A percentile compares a stretch with the other conserved stretches of the same genome.
phyloP scores from a whole-genome alignment of 2,329 filamentous ascomycete genomes.

The Xylaria sp. region DNA sequence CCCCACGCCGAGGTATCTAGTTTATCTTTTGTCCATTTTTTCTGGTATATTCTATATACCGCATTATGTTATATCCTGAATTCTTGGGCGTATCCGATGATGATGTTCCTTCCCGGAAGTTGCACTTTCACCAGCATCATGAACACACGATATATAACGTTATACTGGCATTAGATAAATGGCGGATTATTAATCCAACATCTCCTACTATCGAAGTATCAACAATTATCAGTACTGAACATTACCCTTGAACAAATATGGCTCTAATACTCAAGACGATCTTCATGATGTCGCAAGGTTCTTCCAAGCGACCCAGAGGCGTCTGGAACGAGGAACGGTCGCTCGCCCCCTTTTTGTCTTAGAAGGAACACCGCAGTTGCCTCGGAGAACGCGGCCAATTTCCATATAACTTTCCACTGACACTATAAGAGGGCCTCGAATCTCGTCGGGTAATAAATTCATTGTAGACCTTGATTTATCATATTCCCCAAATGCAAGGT shows the following conservation, averaged over 20 bases:
- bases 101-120: not conserved
- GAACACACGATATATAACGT: not conserved
- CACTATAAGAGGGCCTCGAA: slow-evolving; percentile 71
- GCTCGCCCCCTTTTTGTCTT: slow-evolving; percentile 43
- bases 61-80: not conserved
- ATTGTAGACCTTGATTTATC: slow-evolving; percentile 65
- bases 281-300: slow-evolving; percentile 38
- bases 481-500: slow-evolving; percentile 71
- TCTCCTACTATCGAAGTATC: not conserved
- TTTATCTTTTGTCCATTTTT: not conserved
- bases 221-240: not conserved
- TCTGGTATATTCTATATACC: not conserved
- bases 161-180: too few relatives aligned
- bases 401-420: slow-evolving; percentile 82
- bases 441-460: slow-evolving; percentile 67
- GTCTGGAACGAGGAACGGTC: slow-evolving; percentile 46
- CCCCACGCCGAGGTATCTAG: too few relatives aligned
- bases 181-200: not conserved
- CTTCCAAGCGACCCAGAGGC: slow-evolving; percentile 50
- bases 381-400: slow-evolving; percentile 71
- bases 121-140: too few relatives aligned
- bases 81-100: not conserved
- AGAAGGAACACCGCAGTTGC: slow-evolving; percentile 43
- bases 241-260: not conserved
- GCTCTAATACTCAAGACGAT: not conserved